phyloP scores from a whole-genome alignment of 108 stramenopile genomes.

The Stephanodiscus minutulus region DNA sequence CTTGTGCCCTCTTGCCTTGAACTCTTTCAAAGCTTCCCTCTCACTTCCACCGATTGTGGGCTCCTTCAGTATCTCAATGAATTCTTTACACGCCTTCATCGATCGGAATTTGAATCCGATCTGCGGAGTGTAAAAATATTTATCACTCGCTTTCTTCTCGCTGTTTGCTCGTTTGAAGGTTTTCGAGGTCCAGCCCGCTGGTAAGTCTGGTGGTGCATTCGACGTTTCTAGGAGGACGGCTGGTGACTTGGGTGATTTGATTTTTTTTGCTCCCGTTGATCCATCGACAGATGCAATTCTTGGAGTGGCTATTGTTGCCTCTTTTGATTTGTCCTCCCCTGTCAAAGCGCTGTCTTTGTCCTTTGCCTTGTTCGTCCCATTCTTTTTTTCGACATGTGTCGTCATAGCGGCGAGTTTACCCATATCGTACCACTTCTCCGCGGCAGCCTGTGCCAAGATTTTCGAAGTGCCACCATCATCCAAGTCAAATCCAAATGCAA shows the following conservation, averaged over 20 bases:
- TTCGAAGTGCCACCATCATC: slow-evolving; percentile 3
- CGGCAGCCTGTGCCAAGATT: neutral
- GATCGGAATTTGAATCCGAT: slow-evolving; percentile 1
- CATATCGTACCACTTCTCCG: neutral
- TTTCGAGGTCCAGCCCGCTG: slow-evolving; percentile 8
- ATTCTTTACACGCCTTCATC: slow-evolving; percentile 1
- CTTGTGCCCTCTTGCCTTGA: slow-evolving; percentile 9
- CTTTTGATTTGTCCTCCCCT: neutral
- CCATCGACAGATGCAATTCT: neutral
- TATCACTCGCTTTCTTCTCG: neutral
- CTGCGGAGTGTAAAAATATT: neutral
- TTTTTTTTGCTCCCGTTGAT: neutral
- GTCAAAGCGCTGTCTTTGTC: neutral
- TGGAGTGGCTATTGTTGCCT: neutral
- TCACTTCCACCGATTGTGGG: slow-evolving; percentile 13
- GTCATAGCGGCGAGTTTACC: neutral
- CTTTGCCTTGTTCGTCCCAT: neutral
- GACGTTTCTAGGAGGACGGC: slow-evolving; percentile 6
- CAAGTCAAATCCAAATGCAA: neutral
- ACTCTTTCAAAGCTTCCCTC: neutral
- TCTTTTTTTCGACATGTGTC: neutral
- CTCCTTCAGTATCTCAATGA: slow-evolving; percentile 11
- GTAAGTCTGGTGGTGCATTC: neutral
- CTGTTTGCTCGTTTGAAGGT: neutral
- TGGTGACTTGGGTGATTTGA: neutral